A percentile compares a stretch with the other conserved stretches of the same genome.
Evolutionary conservation across 257 asterid species (phyloP).

Genomic region (Jacaranda copaia): DNA sequence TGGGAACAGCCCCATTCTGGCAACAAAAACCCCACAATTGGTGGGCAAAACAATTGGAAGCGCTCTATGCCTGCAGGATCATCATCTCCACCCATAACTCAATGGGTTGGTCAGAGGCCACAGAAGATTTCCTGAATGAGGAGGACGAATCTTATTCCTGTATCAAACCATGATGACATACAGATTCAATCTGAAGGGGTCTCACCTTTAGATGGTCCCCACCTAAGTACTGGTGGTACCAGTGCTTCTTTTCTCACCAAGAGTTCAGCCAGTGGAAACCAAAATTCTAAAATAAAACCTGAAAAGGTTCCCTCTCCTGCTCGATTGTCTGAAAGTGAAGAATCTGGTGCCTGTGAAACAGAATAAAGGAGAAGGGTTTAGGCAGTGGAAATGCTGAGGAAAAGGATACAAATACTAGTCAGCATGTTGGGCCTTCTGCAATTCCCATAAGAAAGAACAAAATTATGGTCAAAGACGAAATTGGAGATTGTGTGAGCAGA

Average conservation of each 20-base stretch:
- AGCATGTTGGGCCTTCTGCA: constrained; percentile 54
- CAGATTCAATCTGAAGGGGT: constrained; percentile 76
- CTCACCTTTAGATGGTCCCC: constrained; percentile 83
- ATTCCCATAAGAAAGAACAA: constrained; percentile 67
- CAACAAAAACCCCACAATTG: constrained; percentile 58
- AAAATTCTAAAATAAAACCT: constrained; percentile 55
- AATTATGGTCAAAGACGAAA: constrained; percentile 66
- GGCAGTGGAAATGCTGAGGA: constrained; percentile 62
- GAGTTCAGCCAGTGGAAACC: constrained; percentile 60
- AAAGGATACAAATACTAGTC: constrained; percentile 56
- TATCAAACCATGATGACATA: constrained; percentile 72
- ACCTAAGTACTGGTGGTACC: constrained; percentile 49
- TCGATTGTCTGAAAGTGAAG: constrained; percentile 85
- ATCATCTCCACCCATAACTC: constrained; percentile 89
- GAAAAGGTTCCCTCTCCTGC: constrained; percentile 75
- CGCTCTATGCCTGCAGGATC: constrained; percentile 77
- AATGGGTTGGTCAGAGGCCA: constrained; percentile 95
- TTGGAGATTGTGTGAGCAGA: constrained; percentile 76
- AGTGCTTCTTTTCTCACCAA: constrained; percentile 61
- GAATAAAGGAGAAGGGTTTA: constrained; percentile 64
- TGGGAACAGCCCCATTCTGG: constrained; percentile 76
- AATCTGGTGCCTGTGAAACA: constrained; percentile 79
- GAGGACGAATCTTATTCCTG: constrained; percentile 86
- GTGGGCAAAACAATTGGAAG: constrained; percentile 77
- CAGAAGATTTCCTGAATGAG: constrained; percentile 85